Percentiles rank a stretch among this genome's conserved stretches.
phyloP scores from a whole-genome alignment of 2,329 filamentous ascomycete genomes.

The Penicillium sp. region DNA sequence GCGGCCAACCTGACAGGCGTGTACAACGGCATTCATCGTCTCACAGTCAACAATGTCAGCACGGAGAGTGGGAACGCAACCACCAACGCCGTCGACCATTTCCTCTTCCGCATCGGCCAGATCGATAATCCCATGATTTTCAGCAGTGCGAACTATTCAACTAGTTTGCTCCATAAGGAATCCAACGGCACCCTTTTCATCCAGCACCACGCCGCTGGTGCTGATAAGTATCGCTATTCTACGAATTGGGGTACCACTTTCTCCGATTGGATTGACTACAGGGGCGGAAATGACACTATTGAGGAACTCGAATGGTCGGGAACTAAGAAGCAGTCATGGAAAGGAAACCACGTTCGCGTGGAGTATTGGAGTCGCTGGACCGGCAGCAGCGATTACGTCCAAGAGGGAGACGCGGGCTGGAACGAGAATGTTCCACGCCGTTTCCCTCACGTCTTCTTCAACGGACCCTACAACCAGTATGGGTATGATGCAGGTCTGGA shows the following conservation, averaged over 20 bases:
- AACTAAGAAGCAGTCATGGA: conserved; percentile 50
- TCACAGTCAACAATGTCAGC: conserved; percentile 50
- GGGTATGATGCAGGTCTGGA: conserved; percentile 53
- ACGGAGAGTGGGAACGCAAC: conserved; percentile 28
- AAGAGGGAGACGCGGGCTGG: conserved; percentile 48
- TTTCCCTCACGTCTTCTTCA: conserved; percentile 55
- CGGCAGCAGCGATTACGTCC: conserved; percentile 52
- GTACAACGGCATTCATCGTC: too few relatives aligned
- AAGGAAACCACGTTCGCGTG: conserved; percentile 53
- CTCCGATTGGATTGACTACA: conserved; percentile 51
- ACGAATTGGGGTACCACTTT: conserved; percentile 55
- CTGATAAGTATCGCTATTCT: conserved; percentile 55
- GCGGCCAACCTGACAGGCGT: conserved; percentile 48
- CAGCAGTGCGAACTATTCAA: conserved; percentile 51
- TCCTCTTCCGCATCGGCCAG: conserved; percentile 53
- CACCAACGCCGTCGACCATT: conserved; percentile 50
- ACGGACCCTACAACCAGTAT: too few relatives aligned
- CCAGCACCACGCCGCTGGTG: conserved; percentile 52
- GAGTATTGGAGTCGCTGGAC: conserved; percentile 55
- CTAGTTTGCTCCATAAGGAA: conserved; percentile 43
- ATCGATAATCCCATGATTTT: conserved; percentile 53
- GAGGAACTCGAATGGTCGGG: conserved; percentile 48
- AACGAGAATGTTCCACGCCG: conserved; percentile 38
- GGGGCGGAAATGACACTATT: conserved; percentile 44
- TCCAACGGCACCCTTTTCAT: conserved; percentile 41